These are phyloP conservation scores for Aspergillus incahuasiensis DNA, from an alignment of 495 filamentous ascomycete species.

Conservation along the genomic window DNA sequence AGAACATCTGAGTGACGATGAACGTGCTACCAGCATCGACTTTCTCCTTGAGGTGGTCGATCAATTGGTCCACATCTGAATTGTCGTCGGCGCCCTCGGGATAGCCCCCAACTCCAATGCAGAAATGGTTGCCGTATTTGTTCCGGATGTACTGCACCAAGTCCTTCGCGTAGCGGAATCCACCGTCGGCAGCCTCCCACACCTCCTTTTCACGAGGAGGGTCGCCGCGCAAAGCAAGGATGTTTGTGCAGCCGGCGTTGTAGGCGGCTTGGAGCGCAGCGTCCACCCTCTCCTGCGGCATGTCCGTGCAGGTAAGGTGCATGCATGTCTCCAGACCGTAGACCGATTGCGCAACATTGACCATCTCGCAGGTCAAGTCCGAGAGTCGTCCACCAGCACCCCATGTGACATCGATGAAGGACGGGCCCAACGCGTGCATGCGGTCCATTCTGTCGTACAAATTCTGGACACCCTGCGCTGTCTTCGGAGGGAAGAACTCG, in stretches of 20 bases:
- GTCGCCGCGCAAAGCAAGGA: conserved; percentile 90
- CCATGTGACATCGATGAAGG: conserved; percentile 98
- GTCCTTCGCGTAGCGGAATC: conserved; percentile 90
- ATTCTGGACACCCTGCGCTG: conserved; percentile 94
- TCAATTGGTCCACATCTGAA: conserved; percentile 72
- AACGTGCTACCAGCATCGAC: conserved; percentile 91
- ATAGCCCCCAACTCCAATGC: conserved; percentile 96
- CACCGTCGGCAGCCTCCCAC: conserved; percentile 81
- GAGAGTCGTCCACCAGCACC: conserved; percentile 90
- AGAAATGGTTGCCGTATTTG: conserved; percentile 91
- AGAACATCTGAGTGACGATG: conserved; percentile 99
- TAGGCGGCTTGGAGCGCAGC: conserved; percentile 84
- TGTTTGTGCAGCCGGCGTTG: conserved; percentile 95
- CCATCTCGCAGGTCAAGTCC: conserved; percentile 95
- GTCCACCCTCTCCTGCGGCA: conserved; percentile 87
- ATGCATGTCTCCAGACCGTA: conserved; percentile 98
- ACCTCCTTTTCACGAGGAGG: conserved; percentile 91
- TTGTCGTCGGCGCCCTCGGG: conserved; percentile 95
- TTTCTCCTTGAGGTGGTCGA: conserved; percentile 96
- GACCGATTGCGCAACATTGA: conserved; percentile 90
- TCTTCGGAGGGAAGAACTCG: conserved; percentile 99
- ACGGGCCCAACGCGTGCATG: conserved; percentile 90
- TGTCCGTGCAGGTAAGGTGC: conserved; percentile 98
- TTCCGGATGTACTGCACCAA: conserved; percentile 88
- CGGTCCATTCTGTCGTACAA: conserved; percentile 99